Conservation (phyloP, 257 asterid species). For the Ballota nigra region DNA sequence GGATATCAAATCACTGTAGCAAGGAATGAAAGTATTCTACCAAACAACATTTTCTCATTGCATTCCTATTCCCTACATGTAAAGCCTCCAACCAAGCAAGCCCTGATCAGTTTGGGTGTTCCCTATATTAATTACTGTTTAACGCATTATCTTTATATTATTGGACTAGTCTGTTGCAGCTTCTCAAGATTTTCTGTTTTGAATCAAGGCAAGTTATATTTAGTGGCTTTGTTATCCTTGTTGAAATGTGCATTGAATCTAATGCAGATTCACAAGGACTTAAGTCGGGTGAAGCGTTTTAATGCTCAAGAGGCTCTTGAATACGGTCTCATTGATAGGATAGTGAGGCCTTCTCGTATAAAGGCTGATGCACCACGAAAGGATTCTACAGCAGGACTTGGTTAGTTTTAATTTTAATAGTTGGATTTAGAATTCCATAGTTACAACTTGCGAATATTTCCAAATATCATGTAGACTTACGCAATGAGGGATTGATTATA, state of each 20-base stretch:
- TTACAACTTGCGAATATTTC: background rate
- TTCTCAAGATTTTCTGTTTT: too few species aligned
- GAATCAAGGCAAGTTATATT: background rate
- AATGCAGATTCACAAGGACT: conserved; percentile 68
- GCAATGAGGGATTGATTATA: background rate
- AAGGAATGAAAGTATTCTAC: too few species aligned
- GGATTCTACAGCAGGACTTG: conserved; percentile 31
- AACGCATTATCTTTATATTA: background rate
- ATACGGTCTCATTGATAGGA: conserved; percentile 81
- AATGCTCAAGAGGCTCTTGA: conserved; percentile 82
- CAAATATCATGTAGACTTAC: background rate
- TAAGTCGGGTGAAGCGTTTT: conserved; percentile 63
- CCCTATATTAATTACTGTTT: background rate
- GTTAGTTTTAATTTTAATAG: background rate
- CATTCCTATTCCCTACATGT: too few species aligned
- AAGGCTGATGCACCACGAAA: conserved; percentile 25
- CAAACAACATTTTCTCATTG: too few species aligned
- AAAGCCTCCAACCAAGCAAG: too few species aligned
- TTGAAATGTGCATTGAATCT: background rate
- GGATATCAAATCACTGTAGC: too few species aligned
- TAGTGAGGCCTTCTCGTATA: conserved; percentile 67
- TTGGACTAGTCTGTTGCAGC: background rate
- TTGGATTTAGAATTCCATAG: conserved; percentile 1
- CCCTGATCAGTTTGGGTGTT: background rate
- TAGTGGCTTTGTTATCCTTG: background rate